Base-by-base conservation (phyloP, 768 basidiomycete genomes). In the Rhodosporidiobolus sp. region DNA sequence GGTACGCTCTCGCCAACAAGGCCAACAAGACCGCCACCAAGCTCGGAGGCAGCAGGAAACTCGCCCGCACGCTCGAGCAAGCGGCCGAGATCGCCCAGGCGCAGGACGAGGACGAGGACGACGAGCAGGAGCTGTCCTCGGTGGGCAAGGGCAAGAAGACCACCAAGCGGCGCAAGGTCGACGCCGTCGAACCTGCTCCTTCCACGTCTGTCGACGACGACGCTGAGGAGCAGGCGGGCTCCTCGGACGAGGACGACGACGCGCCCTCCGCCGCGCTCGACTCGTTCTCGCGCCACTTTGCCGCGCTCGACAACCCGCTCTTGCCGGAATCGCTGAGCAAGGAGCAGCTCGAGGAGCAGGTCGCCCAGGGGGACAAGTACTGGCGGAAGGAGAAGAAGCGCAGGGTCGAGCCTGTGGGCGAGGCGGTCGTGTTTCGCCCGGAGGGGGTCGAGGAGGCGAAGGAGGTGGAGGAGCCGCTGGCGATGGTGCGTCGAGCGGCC, bases 1-100 rank as follows among this genome's bases (percentile, higher is more conserved):
- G 74, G 75, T 45, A 73, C 49, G 57, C 52, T 12, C 59, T 70
- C 45, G 68, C 75, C 12, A 63, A 55, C 26, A 73, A 70, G 45
- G 63, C 54, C 5, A 26, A 58, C 20, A 67, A 63, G 50, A 2
- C n/a, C 30, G n/a, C 26, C 2, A 16, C 28, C 49, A 16, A 8
- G 19, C 26, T 34, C 22, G 48, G 58, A 5, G 17, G 48, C 45
- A 34, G 43, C 28, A 56, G 52, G 50, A n/a, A 38, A 32, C 28
- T 61, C 30, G 53, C 30, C 16, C 48, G 16, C 17, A 35, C 57
- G 63, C 17, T 54, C 20, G 54, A 45, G 26, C 32, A 26, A 22
- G 63, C 56, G 1, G 50, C 63, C 8, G 26, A 30, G 34, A 16
- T 53, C 20, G 28, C 56, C 53, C 48, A 57, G 11, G 46, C 22